Percentiles rank a stretch among this genome's conserved stretches.
phyloP scores from a whole-genome alignment of 495 filamentous ascomycete genomes.

The Neurospora hispaniola region DNA sequence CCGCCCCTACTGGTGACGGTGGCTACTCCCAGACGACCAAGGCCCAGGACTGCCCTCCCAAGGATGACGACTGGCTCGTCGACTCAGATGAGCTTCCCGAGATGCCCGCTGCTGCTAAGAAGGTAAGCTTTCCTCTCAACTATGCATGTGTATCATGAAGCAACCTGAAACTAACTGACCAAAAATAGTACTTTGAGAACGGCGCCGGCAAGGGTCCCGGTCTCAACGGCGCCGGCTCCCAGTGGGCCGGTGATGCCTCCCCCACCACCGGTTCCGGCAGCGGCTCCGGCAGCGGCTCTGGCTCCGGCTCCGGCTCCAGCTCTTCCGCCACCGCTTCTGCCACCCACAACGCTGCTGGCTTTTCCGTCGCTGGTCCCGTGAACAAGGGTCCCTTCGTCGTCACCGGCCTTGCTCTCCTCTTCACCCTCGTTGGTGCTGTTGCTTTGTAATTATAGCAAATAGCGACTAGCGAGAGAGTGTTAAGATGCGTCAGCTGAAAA shows the following conservation, averaged over 20 bases:
- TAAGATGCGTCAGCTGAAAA: neutral
- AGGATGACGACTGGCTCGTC: conserved; percentile 66
- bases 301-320: conserved; percentile 44
- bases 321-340: conserved; percentile 30
- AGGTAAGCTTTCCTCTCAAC: conserved; percentile 12
- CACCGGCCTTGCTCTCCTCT: conserved; percentile 43
- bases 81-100: conserved; percentile 53
- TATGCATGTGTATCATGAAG: neutral
- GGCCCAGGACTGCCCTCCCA: conserved; percentile 57
- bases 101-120: conserved; percentile 56
- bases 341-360: conserved; percentile 23
- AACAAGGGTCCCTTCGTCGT: conserved; percentile 45
- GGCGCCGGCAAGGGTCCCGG: conserved; percentile 69
- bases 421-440: conserved; percentile 56
- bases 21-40: conserved; percentile 61
- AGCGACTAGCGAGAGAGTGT: neutral
- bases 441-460: conserved; percentile 36
- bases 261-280: conserved; percentile 17
- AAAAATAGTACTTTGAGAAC: conserved; percentile 50
- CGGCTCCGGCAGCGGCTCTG: conserved; percentile 39
- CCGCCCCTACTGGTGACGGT: conserved; percentile 62
- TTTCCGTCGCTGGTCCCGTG: conserved; percentile 33
- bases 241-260: conserved; percentile 47
- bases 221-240: conserved; percentile 61
- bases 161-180: neutral